Evolutionary conservation across 2,329 filamentous ascomycete genomes (phyloP).

Genomic region (Chrysoporthe austroafricana): DNA sequence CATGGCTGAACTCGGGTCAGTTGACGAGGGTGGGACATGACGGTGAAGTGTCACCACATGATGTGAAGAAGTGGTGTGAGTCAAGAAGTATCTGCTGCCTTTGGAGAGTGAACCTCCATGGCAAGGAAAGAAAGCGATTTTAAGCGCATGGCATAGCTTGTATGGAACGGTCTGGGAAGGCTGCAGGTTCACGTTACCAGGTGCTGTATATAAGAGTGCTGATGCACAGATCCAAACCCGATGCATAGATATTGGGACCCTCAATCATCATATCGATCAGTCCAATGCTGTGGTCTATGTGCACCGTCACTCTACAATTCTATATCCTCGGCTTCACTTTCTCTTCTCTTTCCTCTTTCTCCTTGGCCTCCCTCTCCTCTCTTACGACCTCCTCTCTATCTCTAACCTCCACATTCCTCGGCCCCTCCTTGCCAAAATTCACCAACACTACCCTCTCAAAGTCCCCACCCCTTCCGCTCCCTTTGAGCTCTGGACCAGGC

Average conservation of each 20-base stretch:
- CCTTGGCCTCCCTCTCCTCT: slow-evolving; percentile 48
- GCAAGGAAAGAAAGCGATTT: slow-evolving; percentile 57
- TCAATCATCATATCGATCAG: not conserved
- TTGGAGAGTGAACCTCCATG: slow-evolving; percentile 62
- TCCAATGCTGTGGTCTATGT: not conserved
- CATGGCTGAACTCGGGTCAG: slow-evolving; percentile 78
- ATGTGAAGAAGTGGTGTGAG: slow-evolving; percentile 90
- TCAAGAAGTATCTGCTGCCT: slow-evolving; percentile 83
- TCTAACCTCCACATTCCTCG: slow-evolving; percentile 57
- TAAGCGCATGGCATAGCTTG: slow-evolving; percentile 30
- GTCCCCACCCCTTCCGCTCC: slow-evolving; percentile 56
- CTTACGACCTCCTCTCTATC: slow-evolving; percentile 52
- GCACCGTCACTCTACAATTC: not conserved
- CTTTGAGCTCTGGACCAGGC: slow-evolving; percentile 59
- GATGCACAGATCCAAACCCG: not conserved
- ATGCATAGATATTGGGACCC: not conserved
- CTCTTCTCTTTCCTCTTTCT: slow-evolving; percentile 30
- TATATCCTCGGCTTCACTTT: slow-evolving; percentile 22
- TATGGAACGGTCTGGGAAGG: not conserved
- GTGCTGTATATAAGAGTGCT: not conserved
- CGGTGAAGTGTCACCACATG: slow-evolving; percentile 62
- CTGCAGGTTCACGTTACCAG: not conserved
- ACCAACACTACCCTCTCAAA: slow-evolving; percentile 63
- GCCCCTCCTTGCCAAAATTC: slow-evolving; percentile 54
- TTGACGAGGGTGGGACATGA: slow-evolving; percentile 67